Conservation (phyloP, 768 basidiomycete genomes). For the Lyophyllum semitale region DNA sequence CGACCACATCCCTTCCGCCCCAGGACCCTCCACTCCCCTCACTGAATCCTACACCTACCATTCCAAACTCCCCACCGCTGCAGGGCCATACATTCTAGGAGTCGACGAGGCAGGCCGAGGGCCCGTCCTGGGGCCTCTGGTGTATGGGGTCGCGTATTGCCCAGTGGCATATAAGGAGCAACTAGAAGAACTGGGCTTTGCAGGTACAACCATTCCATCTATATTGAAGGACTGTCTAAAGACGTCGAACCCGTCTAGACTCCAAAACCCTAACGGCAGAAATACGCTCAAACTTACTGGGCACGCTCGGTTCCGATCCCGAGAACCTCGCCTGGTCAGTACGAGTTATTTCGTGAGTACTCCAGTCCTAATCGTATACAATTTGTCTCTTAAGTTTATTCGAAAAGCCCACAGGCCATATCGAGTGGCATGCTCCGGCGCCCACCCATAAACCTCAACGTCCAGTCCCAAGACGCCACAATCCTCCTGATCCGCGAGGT, state of each 20-base stretch:
- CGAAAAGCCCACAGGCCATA: constrained; percentile 81
- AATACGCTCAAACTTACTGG: constrained; percentile 63
- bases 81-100: constrained; percentile 89
- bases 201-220: constrained; percentile 53
- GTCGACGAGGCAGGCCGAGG: constrained; percentile 99
- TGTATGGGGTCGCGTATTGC: constrained; percentile 95
- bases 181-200: constrained; percentile 84
- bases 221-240: neutral
- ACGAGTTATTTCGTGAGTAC: constrained; percentile 63
- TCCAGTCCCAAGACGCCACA: constrained; percentile 88
- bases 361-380: neutral
- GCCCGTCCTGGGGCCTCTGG: constrained; percentile 92
- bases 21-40: constrained; percentile 57
- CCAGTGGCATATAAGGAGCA: constrained; percentile 73
- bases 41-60: constrained; percentile 78
- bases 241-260: constrained; percentile 47
- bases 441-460: constrained; percentile 85
- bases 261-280: constrained; percentile 87
- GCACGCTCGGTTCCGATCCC: constrained; percentile 69
- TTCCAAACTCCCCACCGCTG: constrained; percentile 65
- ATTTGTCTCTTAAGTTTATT: neutral
- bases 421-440: constrained; percentile 87
- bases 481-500: constrained; percentile 85
- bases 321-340: constrained; percentile 81
- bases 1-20: constrained; percentile 53